Evolutionary conservation across 2,329 filamentous ascomycete genomes (phyloP), one percentile per base, ranked within the genome.

Genomic region (Passalora sequoiae): DNA sequence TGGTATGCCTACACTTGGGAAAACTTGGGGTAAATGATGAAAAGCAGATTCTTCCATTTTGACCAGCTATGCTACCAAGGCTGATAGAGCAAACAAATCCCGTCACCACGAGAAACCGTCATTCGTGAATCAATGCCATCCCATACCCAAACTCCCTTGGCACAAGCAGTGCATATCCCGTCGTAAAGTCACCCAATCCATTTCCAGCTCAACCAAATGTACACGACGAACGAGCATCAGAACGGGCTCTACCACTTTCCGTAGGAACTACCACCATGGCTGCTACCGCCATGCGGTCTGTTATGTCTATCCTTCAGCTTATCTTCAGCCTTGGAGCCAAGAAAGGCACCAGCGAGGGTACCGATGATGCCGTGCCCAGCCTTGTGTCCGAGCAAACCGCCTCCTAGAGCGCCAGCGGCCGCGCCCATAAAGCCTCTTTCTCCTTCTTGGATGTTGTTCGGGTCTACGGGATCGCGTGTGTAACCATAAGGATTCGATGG

Each of bases 371-470:
- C 75, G 52, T 78, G 75, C n/a, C 74, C 72, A 52, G 75, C 68
- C 59, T 78, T 77, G 55, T 71, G 67, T 13, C 78, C 78, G 4
- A 76, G 65, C 49, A 74, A 72, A 50, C 72, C 73, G 1, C 78
- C 78, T 3, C 76, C 74, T 3, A 75, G 68, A 31, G 74, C 77
- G 31, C 78, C 78, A 10, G 72, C 73, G 3, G 80, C 60, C 3
- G 76, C 72, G 35, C 78, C 75, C 55, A 75, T 71, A 4, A 81
- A 64, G 27, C 77, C 77, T 43, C 78, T 73, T 48, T 81, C 77
- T 37, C 70, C 74, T 37, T 76, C 74, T 36, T 66, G 68, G 27
- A 70, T 70, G 43, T 63, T 63, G 48, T 66, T 66, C 9, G 71
- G 71, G 57, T 60, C 60, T 57, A 60, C 41, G 2, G 59, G 60